These are phyloP conservation scores for Podospora pseudopauciseta DNA, from an alignment of 495 filamentous ascomycete species.

Conservation along the genomic window DNA sequence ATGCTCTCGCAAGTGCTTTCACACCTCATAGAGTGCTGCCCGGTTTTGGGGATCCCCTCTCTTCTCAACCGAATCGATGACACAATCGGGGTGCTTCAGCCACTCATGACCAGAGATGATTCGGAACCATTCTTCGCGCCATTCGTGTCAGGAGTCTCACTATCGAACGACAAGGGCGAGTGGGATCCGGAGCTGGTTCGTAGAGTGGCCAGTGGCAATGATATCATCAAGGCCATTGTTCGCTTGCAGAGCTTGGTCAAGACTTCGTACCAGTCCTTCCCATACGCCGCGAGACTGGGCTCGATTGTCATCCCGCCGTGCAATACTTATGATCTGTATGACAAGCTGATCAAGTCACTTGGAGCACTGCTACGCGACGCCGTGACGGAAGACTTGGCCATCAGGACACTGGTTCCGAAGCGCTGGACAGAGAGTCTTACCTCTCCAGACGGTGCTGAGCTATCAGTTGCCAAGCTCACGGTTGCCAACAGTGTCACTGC, in stretches of 20 bases:
- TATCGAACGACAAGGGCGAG: constrained; percentile 28
- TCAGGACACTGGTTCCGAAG: constrained; percentile 47
- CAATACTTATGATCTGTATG: constrained; percentile 78
- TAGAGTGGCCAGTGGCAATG: constrained; percentile 60
- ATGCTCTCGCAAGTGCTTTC: constrained; percentile 71
- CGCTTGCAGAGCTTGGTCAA: constrained; percentile 69
- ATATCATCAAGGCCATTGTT: constrained; percentile 70
- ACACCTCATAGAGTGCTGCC: constrained; percentile 75
- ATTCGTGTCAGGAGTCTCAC: constrained; percentile 35
- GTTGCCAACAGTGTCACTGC: constrained; percentile 1
- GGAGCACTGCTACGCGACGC: constrained; percentile 73
- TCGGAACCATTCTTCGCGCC: constrained; percentile 57
- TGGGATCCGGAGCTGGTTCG: constrained; percentile 32
- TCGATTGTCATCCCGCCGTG: constrained; percentile 58
- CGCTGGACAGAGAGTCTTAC: constrained; percentile 38
- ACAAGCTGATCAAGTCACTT: constrained; percentile 61
- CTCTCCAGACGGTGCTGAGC: background rate
- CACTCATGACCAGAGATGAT: constrained; percentile 51
- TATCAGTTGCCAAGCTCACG: background rate
- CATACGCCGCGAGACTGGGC: constrained; percentile 50
- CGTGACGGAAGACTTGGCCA: constrained; percentile 74
- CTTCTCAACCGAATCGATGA: constrained; percentile 68
- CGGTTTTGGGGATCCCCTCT: constrained; percentile 76
- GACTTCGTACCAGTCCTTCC: constrained; percentile 69
- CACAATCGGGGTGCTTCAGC: constrained; percentile 62